Evolutionary conservation across 1,284 basidiomycete species (phyloP), one percentile per base, ranked within the genome.

Genomic region (Cutaneotrichosporon cyanovorans): DNA sequence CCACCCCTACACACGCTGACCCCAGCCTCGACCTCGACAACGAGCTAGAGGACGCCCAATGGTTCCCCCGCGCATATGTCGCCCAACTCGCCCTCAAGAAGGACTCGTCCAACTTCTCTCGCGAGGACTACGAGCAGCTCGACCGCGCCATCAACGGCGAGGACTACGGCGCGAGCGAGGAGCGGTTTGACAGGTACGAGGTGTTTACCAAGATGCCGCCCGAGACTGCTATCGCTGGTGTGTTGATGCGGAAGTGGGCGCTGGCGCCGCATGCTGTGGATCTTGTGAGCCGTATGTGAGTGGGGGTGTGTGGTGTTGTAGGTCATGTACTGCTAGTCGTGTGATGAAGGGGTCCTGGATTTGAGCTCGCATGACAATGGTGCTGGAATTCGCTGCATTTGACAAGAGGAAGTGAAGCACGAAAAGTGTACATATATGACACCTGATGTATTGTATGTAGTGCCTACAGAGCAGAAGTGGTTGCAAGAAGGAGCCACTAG

Each of bases 21-120:
- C 25, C 25, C 32, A 42, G 40, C 11, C 76, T 80, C 11, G 92
- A 97, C 69, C 78, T 98, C 14, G 93, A 97, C 65, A 93, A 95
- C 60, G 93, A 98, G 74, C 79, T 98, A n/a, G 83, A 86, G 65
- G 90, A 96, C 62, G 91, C 89, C 0, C 78, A 79, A 46, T 98
- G 87, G 83, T 96, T 83, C 71, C 83, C 84, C 8, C 80, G 86
- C 23, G 81, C 90, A 20, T 70, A 82, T 73, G 0, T 80, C 21
- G 45, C 44, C 10, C 42, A 87, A 8, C 73, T 95, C 31, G 66
- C 74, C 19, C 77, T 81, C 56, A 68, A 72, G 4, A 68, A 74
- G 18, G 14, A 18, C 2, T 83, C 83, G 2, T 79, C 77, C 9
- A 23, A 36, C 23, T 76, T 86, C 43, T 72, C 75, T 11, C 62